Conservation (phyloP, 1,284 basidiomycete genomes). For the Rhodotorula sp. region DNA sequence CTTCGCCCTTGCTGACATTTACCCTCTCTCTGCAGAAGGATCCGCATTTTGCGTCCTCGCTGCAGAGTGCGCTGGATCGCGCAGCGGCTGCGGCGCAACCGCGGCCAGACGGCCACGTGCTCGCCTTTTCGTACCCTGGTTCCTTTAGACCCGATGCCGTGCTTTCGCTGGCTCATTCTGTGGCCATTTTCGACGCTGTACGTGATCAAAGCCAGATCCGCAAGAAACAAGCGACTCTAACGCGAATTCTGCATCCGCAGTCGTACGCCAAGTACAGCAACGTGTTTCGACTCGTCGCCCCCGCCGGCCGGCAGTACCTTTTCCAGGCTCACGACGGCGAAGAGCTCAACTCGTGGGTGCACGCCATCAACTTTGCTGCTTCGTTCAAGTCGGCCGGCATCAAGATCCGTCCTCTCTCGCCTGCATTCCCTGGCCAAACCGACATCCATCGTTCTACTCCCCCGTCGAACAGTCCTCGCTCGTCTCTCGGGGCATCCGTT, state of each 20-base stretch:
- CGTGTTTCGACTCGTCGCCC: slow-evolving; percentile 75
- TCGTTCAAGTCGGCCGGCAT: slow-evolving; percentile 85
- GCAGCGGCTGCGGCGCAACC: slow-evolving; percentile 10
- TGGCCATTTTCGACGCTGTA: slow-evolving; percentile 72
- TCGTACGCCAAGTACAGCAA: slow-evolving; percentile 71
- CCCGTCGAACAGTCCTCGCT: background rate
- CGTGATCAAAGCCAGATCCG: background rate
- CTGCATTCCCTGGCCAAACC: background rate
- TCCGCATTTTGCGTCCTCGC: slow-evolving; percentile 24
- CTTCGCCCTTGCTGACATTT: background rate
- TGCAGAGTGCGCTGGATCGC: slow-evolving; percentile 23
- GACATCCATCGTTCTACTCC: background rate
- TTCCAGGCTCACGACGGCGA: slow-evolving; percentile 70
- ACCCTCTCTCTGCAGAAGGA: slow-evolving; percentile 59
- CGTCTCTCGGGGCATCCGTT: too few species aligned
- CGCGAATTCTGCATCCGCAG: background rate
- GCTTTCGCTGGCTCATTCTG: slow-evolving; percentile 70
- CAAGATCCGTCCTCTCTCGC: slow-evolving; percentile 61
- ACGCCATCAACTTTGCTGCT: slow-evolving; percentile 90
- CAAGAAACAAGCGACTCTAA: too few species aligned
- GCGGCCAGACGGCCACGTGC: slow-evolving; percentile 26
- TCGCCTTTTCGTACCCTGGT: slow-evolving; percentile 52
- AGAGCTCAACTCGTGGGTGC: slow-evolving; percentile 89
- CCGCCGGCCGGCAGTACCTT: slow-evolving; percentile 75
- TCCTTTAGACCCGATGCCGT: slow-evolving; percentile 84